Evolutionary conservation across 352 stramenopile genomes (phyloP).

Genomic region (Phytophthora foliorum): DNA sequence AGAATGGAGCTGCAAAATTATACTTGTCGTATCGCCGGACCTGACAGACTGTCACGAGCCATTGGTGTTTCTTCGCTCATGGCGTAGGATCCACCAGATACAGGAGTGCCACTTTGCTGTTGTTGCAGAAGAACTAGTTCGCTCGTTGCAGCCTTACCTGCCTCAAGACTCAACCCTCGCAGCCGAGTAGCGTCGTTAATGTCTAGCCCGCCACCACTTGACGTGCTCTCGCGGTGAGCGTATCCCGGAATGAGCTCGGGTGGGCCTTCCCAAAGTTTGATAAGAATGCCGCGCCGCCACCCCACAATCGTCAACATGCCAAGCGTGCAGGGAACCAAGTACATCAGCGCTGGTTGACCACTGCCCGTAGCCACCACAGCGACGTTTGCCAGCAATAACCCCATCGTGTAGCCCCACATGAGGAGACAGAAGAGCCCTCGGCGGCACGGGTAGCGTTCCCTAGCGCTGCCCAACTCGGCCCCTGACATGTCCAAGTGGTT

Average conservation of each 20-base stretch:
- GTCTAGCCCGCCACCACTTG: constrained; percentile 37
- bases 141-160: constrained; percentile 33
- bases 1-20: constrained; percentile 17
- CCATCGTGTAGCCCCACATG: constrained; percentile 95
- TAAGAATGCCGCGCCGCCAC: constrained; percentile 86
- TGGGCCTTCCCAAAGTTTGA: constrained; percentile 93
- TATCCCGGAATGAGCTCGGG: constrained; percentile 55
- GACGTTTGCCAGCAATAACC: constrained; percentile 94
- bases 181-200: constrained; percentile 39
- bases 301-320: constrained; percentile 81
- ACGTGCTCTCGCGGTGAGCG: constrained; percentile 30
- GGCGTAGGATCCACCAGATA: constrained; percentile 53
- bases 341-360: constrained; percentile 96
- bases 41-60: constrained; percentile 2
- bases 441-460: constrained; percentile 41
- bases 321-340: constrained; percentile 95
- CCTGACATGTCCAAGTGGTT: constrained; percentile 35
- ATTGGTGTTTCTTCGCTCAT: constrained; percentile 48
- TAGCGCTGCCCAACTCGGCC: constrained; percentile 57
- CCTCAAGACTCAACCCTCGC: constrained; percentile 36
- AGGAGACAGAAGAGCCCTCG: constrained; percentile 82
- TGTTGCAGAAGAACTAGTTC: constrained; percentile 54
- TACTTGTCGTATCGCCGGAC: constrained; percentile 24
- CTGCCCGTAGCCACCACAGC: constrained; percentile 93
- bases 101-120: constrained; percentile 43